A percentile compares a stretch with the other conserved stretches of the same genome.
These are phyloP conservation scores for Penicillium daleae DNA, from an alignment of 495 filamentous ascomycete species.

Conservation along the genomic window DNA sequence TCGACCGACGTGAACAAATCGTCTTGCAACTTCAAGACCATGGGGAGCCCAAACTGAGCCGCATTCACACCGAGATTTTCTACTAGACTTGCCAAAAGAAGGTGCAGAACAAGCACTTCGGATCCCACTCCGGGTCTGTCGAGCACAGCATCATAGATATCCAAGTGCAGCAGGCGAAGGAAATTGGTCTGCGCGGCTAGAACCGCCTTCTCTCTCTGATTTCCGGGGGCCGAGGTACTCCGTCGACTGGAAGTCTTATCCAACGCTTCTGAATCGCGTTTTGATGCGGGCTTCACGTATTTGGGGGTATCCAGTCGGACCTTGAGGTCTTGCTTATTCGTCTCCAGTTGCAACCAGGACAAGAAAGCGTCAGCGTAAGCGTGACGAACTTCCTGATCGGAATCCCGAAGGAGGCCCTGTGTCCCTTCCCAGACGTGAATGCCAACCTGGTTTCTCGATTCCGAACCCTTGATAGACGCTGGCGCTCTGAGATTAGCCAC, in stretches of 20 bases:
- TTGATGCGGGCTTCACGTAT: conserved; percentile 36
- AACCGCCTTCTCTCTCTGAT: conserved; percentile 59
- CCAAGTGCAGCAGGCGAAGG: conserved; percentile 81
- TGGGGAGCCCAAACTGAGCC: conserved; percentile 75
- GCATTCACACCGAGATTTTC: conserved; percentile 84
- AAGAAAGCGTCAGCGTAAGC: conserved; percentile 82
- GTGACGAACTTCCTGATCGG: conserved; percentile 72
- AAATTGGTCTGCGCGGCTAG: conserved; percentile 66
- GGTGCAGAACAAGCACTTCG: conserved; percentile 75
- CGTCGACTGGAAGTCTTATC: conserved; percentile 51
- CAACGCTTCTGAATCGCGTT: conserved; percentile 41
- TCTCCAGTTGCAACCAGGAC: conserved; percentile 81
- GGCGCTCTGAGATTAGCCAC: conserved; percentile 72
- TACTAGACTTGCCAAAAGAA: conserved; percentile 72
- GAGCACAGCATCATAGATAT: conserved; percentile 81
- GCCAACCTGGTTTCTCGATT: conserved; percentile 72
- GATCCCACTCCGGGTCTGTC: conserved; percentile 68
- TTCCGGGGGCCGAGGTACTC: conserved; percentile 59
- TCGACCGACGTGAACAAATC: conserved; percentile 69
- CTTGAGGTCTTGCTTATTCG: conserved; percentile 65
- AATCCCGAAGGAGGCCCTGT: conserved; percentile 82
- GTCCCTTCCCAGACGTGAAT: conserved; percentile 89
- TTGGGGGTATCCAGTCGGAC: conserved; percentile 60
- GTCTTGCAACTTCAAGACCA: conserved; percentile 86
- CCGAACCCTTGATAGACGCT: conserved; percentile 59